Conservation (phyloP, 352 stramenopile species). For the Stramenopiles sp. region DNA sequence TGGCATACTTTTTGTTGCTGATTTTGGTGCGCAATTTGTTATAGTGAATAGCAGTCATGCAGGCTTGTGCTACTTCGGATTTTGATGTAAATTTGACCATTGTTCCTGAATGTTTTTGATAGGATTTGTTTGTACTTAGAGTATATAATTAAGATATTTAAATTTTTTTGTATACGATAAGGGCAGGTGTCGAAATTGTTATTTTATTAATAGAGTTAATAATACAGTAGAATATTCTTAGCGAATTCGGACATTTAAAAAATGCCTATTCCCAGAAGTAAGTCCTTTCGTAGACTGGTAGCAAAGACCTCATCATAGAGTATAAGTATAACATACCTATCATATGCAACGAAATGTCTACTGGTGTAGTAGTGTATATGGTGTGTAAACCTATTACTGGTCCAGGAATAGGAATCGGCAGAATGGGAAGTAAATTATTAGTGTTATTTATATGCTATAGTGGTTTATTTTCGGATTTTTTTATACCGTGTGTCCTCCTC, state of each 20-base stretch:
- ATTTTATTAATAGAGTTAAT: conserved; percentile 11
- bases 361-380: not conserved
- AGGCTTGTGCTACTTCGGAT: not conserved
- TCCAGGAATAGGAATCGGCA: not conserved
- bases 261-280: too few relatives aligned
- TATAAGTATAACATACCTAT: not conserved
- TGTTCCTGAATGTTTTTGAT: not conserved
- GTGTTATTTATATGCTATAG: not conserved
- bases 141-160: conserved; percentile 11
- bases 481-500: not conserved
- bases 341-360: not conserved
- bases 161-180: conserved; percentile 12
- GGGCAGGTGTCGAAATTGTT: conserved; percentile 9
- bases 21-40: not conserved
- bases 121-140: conserved; percentile 12
- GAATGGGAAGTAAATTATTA: not conserved
- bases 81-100: not conserved
- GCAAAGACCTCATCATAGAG: too few relatives aligned
- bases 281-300: too few relatives aligned
- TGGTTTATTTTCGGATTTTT: not conserved
- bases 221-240: conserved; percentile 9
- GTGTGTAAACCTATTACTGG: not conserved
- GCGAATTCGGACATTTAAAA: conserved; percentile 4
- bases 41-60: not conserved
- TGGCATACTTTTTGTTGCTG: not conserved